Percentiles rank a stretch among this genome's conserved stretches.
These are phyloP conservation scores for Phytophthora meadii DNA, from an alignment of 352 stramenopile species.

Conservation along the genomic window DNA sequence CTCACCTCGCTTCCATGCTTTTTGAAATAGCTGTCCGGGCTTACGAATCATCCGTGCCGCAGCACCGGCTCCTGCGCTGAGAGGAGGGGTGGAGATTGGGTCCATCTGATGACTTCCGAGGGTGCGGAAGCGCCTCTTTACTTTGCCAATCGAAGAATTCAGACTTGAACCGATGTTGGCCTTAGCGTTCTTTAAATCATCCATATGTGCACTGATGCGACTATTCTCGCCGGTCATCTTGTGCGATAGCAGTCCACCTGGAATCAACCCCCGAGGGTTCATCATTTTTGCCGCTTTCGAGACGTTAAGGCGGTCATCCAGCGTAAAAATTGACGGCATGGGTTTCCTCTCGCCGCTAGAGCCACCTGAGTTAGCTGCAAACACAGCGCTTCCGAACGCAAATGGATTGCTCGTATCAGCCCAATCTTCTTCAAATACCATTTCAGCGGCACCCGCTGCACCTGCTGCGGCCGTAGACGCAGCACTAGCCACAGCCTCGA, in stretches of 20 bases:
- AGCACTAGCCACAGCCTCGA: conserved; percentile 64
- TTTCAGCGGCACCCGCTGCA: conserved; percentile 38
- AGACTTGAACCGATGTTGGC: conserved; percentile 77
- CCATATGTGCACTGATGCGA: conserved; percentile 48
- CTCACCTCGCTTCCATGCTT: conserved; percentile 55
- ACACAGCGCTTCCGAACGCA: conserved; percentile 39
- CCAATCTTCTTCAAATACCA: conserved; percentile 71
- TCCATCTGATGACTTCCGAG: conserved; percentile 63
- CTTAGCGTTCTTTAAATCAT: conserved; percentile 81
- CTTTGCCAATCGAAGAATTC: conserved; percentile 74
- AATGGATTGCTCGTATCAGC: conserved; percentile 43
- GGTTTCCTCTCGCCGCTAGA: conserved; percentile 44
- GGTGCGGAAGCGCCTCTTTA: conserved; percentile 77
- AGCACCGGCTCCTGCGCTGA: conserved; percentile 34
- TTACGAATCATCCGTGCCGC: conserved; percentile 79
- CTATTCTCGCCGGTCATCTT: conserved; percentile 34
- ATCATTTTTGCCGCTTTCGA: conserved; percentile 61
- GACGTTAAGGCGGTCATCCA: conserved; percentile 71
- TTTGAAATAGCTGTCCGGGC: conserved; percentile 71
- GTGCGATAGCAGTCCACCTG: conserved; percentile 45
- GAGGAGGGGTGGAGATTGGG: conserved; percentile 29
- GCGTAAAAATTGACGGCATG: conserved; percentile 59
- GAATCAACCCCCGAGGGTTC: conserved; percentile 50
- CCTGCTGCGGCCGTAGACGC: conserved; percentile 46
- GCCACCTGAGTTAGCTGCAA: conserved; percentile 27